Conservation (phyloP, 2,329 filamentous ascomycete species). For the Alternaria alternata region DNA sequence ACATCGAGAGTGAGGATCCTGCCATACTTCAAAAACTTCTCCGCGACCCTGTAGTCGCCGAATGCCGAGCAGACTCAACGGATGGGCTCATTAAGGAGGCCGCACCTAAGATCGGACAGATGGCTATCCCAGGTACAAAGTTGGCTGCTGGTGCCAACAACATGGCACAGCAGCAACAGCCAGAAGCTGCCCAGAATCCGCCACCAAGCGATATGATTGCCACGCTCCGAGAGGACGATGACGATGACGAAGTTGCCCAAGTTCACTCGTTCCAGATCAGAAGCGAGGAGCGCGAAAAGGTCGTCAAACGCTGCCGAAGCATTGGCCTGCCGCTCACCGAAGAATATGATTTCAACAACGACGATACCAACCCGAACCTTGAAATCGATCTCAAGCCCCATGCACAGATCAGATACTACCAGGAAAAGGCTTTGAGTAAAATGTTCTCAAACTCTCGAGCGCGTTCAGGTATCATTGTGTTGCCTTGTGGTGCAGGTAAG, state of each 20-base stretch:
- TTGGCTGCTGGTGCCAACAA: slow-evolving; percentile 89
- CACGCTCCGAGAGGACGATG: slow-evolving; percentile 71
- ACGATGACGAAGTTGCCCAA: slow-evolving; percentile 85
- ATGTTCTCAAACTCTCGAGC: slow-evolving; percentile 99
- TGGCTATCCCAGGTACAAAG: slow-evolving; percentile 94
- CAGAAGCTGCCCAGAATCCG: slow-evolving; percentile 41
- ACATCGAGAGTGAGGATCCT: slow-evolving; percentile 89
- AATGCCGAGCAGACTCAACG: slow-evolving; percentile 75
- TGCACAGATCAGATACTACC: slow-evolving; percentile 91
- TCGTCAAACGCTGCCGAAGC: slow-evolving; percentile 88
- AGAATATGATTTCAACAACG: slow-evolving; percentile 96
- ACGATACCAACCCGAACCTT: slow-evolving; percentile 85
- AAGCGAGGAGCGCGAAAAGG: slow-evolving; percentile 80
- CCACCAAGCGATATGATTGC: slow-evolving; percentile 70
- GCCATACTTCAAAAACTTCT: slow-evolving; percentile 86
- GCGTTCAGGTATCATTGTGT: slow-evolving; percentile 95
- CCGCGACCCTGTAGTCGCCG: slow-evolving; percentile 81
- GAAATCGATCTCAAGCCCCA: slow-evolving; percentile 92
- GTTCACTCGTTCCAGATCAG: slow-evolving; percentile 94
- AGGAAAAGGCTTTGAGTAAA: slow-evolving; percentile 96
- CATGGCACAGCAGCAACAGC: slow-evolving; percentile 52
- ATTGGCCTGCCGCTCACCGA: slow-evolving; percentile 89
- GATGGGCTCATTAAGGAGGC: slow-evolving; percentile 79
- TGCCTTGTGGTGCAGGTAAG: slow-evolving; percentile 96
- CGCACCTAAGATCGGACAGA: slow-evolving; percentile 83